Base-by-base conservation (phyloP, 768 basidiomycete species). In the Amanita polypyramis region DNA sequence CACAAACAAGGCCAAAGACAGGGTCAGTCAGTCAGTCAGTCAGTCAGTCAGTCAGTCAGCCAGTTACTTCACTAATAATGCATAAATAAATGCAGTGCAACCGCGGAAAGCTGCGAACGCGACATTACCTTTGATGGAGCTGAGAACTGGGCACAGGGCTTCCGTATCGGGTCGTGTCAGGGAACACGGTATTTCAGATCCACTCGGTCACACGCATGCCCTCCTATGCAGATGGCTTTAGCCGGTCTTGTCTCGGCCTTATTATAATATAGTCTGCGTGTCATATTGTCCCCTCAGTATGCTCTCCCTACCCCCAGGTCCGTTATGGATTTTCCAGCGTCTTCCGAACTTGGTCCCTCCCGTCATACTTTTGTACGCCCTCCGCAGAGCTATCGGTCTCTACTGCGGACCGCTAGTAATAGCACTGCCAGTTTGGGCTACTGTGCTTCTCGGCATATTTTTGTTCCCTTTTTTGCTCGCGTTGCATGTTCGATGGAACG, bases 131-230 rank as follows among this genome's bases (percentile, higher is more conserved):
- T 35, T 11, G 11, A 14, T 12, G 11, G 15, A 35, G 34, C 34
- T 35, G 34, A 3, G 15, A 35, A 14, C 51, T 50, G 50, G 54
- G 60, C 60, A 15, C 11, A 34, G 35, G 35, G 35, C 9, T 36
- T 15, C 5, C 35, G 62, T 65, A 65, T 63, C 62, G 60, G 63
- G 63, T 65, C 59, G 56, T 59, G 54, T 63, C 57, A 62, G 62
- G 62, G 62, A 62, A 59, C 25, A 3, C 25, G 4, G 25, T 27
- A 7, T 7, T n/a, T n/a, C n/a, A n/a, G n/a, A n/a, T n/a, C n/a
- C n/a, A n/a, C n/a, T n/a, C n/a, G n/a, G n/a, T n/a, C n/a, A n/a
- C n/a, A n/a, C n/a, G n/a, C n/a, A n/a, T 27, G 25, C 25, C 25
- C 25, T 4, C 25, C 33, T 36, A 36, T 6, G 15, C n/a, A 36